Evolutionary conservation across 2,329 filamentous ascomycete genomes (phyloP), one percentile per base, ranked within the genome.

Genomic region (Fusarium sp.): DNA sequence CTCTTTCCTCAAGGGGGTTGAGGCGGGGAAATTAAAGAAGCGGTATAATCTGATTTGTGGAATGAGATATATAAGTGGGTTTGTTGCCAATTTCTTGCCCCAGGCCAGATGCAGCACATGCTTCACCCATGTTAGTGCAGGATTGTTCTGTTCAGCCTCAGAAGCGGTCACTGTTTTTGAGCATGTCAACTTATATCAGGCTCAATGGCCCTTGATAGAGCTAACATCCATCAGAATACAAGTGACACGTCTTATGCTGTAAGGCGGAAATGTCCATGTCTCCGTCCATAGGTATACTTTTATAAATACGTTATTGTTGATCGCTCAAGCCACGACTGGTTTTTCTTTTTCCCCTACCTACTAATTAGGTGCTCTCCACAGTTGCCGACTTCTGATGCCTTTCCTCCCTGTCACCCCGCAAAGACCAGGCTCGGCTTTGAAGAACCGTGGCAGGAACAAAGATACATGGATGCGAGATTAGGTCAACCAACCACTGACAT

Each of bases 11-110:
- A 62, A 70, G 44, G 42, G 58, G 65, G 35, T n/a, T 35, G 31
- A 69, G 55, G 70, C 62, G 70, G 70, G 70, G 70, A 65, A 68
- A 56, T 39, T 20, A 56, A 50, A 33, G 44, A 58, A 64, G 65
- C 53, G 59, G 65, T 63, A 62, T 67, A 59, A 62, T 64, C 39
- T 73, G 70, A 73, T 73, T 73, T 49, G 70, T 68, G 70, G 52
- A 62, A 55, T 42, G 35, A 7, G 31, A 15, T 4, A 17, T n/a
- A 42, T 22, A 44, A 59, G 50, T 73, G 70, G 70, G 22, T 25
- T 22, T 8, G 49, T 39, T 25, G 44, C 31, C 31, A 33, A 53
- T 65, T 50, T 42, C 36, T 47, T 70, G 69, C 65, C 65, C 65
- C 69, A 50, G 60, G 62, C 62, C 54, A 42, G 59, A 67, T 52